Percentiles rank a stretch among this genome's conserved stretches.
Conservation (phyloP, 2,329 filamentous ascomycete species). For the Diplodia scrobiculata region DNA sequence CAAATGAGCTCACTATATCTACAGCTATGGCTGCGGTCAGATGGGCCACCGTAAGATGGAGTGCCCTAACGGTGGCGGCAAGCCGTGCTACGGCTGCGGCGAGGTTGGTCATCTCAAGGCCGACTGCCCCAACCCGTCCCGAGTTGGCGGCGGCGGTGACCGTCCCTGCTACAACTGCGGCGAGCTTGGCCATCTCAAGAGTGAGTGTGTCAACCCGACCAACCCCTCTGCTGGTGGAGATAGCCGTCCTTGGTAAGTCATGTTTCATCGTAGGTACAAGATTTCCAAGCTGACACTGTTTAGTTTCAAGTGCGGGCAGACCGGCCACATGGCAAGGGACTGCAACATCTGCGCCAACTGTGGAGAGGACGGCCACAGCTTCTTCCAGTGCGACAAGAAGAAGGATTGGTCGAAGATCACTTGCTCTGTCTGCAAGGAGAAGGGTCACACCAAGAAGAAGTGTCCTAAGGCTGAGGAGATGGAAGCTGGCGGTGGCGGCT, state of each 20-base stretch:
- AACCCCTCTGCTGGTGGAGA: slow-evolving; percentile 28
- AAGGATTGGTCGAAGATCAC: slow-evolving; percentile 60
- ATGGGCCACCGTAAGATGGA: slow-evolving; percentile 34
- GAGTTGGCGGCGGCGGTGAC: slow-evolving; percentile 31
- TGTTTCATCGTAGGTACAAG: neutral
- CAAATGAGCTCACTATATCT: neutral
- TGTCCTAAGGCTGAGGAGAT: slow-evolving; percentile 14
- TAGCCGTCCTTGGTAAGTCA: slow-evolving; percentile 12
- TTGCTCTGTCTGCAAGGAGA: slow-evolving; percentile 59
- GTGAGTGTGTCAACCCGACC: slow-evolving; percentile 36
- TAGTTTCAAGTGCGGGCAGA: slow-evolving; percentile 35
- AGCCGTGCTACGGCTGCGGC: slow-evolving; percentile 34
- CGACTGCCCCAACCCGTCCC: slow-evolving; percentile 36
- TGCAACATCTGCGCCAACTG: slow-evolving; percentile 60
- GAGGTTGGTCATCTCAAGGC: slow-evolving; percentile 36
- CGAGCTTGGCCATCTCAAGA: slow-evolving; percentile 37
- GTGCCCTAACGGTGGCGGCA: slow-evolving; percentile 11
- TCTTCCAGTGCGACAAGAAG: slow-evolving; percentile 54
- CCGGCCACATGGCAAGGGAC: slow-evolving; percentile 37
- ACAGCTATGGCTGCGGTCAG: slow-evolving; percentile 35
- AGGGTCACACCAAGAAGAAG: slow-evolving; percentile 22
- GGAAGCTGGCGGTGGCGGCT: neutral
- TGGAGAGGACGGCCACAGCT: slow-evolving; percentile 62
- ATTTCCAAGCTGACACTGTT: neutral
- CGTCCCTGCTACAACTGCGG: slow-evolving; percentile 35